phyloP scores from a whole-genome alignment of 2,329 filamentous ascomycete species.

The Fusarium tricinctum region DNA sequence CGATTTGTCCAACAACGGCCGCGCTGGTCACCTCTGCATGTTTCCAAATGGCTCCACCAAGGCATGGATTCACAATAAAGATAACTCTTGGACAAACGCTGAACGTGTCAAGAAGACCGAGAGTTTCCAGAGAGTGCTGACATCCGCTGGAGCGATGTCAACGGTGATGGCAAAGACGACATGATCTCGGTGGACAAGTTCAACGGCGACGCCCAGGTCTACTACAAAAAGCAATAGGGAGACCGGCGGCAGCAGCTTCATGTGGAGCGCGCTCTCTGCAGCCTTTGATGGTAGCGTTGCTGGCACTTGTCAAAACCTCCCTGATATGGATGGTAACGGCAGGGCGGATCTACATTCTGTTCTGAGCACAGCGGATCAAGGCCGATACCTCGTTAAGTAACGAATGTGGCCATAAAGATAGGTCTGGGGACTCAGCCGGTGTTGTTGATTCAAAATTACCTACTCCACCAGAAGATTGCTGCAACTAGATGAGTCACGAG shows the following conservation, averaged over 20 bases:
- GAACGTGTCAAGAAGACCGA: neutral
- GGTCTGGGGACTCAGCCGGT: neutral
- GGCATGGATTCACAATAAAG: neutral
- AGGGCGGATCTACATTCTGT: conserved; percentile 12
- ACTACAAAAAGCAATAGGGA: neutral
- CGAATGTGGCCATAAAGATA: conserved; percentile 1
- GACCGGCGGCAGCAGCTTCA: neutral
- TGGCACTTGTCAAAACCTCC: conserved; percentile 12
- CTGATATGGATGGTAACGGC: conserved; percentile 8
- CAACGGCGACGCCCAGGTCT: neutral
- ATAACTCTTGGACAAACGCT: neutral
- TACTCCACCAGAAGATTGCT: neutral
- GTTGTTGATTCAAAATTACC: conserved; percentile 2
- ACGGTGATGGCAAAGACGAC: neutral
- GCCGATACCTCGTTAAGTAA: conserved; percentile 2
- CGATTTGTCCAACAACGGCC: neutral
- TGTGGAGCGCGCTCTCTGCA: neutral
- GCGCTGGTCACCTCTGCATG: conserved; percentile 3
- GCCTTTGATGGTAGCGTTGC: neutral
- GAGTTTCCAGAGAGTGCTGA: neutral
- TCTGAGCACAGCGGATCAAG: neutral
- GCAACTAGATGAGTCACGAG: neutral
- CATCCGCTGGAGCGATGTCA: neutral
- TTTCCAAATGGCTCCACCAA: neutral
- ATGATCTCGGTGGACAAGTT: conserved; percentile 5